Percentiles rank a stretch among this genome's conserved stretches.
These are phyloP conservation scores for Cydonia oblonga DNA, from an alignment of 331 rosid species.

Conservation along the genomic window DNA sequence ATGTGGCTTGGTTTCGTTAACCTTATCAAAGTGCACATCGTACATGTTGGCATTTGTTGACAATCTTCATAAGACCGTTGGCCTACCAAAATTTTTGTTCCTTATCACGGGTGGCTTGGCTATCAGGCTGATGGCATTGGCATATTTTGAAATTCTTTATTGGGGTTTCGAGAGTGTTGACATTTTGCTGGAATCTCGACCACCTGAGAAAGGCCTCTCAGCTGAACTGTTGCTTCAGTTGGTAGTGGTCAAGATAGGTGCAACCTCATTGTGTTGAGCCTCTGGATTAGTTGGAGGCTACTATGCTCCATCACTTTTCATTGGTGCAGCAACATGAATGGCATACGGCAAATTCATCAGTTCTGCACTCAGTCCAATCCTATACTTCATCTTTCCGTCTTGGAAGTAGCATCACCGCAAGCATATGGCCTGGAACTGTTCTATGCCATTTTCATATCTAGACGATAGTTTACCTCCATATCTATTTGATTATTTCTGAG, in stretches of 20 bases:
- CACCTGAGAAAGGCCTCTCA: constrained; percentile 60
- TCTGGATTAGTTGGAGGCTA: constrained; percentile 92
- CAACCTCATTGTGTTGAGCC: constrained; percentile 81
- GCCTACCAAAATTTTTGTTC: constrained; percentile 45
- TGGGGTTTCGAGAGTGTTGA: constrained; percentile 95
- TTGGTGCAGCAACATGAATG: constrained; percentile 91
- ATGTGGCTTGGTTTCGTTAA: constrained; percentile 76
- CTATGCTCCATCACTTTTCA: constrained; percentile 94
- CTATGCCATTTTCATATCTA: constrained; percentile 15
- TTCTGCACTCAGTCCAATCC: constrained; percentile 45
- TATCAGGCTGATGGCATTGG: constrained; percentile 73
- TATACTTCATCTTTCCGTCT: constrained; percentile 40
- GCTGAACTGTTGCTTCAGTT: constrained; percentile 75
- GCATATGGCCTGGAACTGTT: constrained; percentile 86
- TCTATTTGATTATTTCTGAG: not conserved
- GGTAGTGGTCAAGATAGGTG: constrained; percentile 61
- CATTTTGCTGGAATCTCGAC: constrained; percentile 76
- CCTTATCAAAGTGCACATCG: constrained; percentile 74
- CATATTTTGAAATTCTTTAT: constrained; percentile 83
- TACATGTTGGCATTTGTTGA: constrained; percentile 47
- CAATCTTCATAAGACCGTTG: constrained; percentile 45
- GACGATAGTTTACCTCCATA: constrained; percentile 2
- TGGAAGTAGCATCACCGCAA: constrained; percentile 94
- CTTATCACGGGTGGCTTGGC: constrained; percentile 68
- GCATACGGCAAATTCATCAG: constrained; percentile 76